These are phyloP conservation scores for Yamadazyma sp. DNA, from an alignment of 805 yeast species.

Conservation along the genomic window DNA sequence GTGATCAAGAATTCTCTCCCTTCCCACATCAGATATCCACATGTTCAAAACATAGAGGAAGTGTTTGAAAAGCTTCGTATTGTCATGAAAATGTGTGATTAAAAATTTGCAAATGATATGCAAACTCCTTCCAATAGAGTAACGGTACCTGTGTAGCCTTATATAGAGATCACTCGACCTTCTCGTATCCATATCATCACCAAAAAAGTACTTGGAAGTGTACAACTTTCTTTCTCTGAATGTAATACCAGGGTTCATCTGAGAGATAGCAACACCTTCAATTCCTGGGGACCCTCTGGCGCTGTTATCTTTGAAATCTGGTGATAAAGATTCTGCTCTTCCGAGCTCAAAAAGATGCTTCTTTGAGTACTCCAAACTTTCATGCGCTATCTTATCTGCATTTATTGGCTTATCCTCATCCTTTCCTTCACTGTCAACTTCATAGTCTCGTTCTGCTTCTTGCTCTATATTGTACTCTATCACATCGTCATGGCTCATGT, in stretches of 20 bases:
- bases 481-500: constrained; percentile 24
- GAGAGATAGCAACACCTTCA: constrained; percentile 43
- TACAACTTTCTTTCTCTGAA: constrained; percentile 62
- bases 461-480: constrained; percentile 19
- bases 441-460: constrained; percentile 8
- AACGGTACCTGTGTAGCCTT: constrained; percentile 59
- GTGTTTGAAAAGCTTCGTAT: constrained; percentile 60
- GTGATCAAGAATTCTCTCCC: constrained; percentile 59
- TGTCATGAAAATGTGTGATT: constrained; percentile 53
- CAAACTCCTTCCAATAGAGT: constrained; percentile 59
- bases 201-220: constrained; percentile 65
- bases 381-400: constrained; percentile 4
- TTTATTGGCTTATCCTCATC: constrained; percentile 1
- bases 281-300: constrained; percentile 48
- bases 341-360: constrained; percentile 13
- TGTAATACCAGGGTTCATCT: constrained; percentile 54
- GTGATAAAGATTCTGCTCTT: constrained; percentile 17
- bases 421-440: constrained; percentile 19
- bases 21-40: constrained; percentile 82
- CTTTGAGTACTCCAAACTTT: constrained; percentile 4
- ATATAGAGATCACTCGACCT: constrained; percentile 30
- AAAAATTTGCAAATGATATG: constrained; percentile 57
- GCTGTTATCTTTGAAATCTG: constrained; percentile 29
- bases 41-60: constrained; percentile 63
- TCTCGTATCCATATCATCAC: constrained; percentile 49